Base-by-base conservation (phyloP, 1,139 yeast species). In the Debaryomyces udenii region DNA sequence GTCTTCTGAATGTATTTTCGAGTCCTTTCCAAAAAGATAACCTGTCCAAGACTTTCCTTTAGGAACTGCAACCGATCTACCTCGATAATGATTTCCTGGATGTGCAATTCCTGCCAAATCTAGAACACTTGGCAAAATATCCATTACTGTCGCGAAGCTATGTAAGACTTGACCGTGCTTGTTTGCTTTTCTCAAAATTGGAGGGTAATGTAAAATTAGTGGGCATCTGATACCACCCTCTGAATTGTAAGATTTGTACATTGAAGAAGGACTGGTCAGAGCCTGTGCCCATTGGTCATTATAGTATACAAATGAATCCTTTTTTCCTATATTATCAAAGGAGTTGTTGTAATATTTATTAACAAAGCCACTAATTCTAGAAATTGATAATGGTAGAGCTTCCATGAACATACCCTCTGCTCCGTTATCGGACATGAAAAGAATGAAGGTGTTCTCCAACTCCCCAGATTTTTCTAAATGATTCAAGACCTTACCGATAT, bases 201-300 rank as follows among this genome's bases (percentile, higher is more conserved):
- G 55, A 1, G 79, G 80, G 40, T 65, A 64, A 42, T 64, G 68
- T 2, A 76, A 50, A 35, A 78, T 71, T 44, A 76, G 58, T 0
- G 83, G 83, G 52, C 80, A 74, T 26, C 77, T 66, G 28, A 78
- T 77, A 7, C 81, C 83, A 28, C 83, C 83, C 55, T 78, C 83
- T 6, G 60, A 70, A 1, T 80, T 66, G 74, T 78, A 76, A 62
- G 63, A 64, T 50, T 78, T 78, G 54, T 68, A 76, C 74, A 75
- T 73, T 40, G 69, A 62, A 30, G 71, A 63, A 3, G 83, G 83
- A 2, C 82, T 80, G 13, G 83, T 78, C 4, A 82, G 80, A n/a
- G 83, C 83, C 48, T 78, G 83, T 0, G 83, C 83, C 83, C 83
- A 78, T 51, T 78, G 74, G 43, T 79, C 81, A 1, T 78, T 74